Conservation (phyloP, 495 filamentous ascomycete species). For the Sordaria brevicollis region DNA sequence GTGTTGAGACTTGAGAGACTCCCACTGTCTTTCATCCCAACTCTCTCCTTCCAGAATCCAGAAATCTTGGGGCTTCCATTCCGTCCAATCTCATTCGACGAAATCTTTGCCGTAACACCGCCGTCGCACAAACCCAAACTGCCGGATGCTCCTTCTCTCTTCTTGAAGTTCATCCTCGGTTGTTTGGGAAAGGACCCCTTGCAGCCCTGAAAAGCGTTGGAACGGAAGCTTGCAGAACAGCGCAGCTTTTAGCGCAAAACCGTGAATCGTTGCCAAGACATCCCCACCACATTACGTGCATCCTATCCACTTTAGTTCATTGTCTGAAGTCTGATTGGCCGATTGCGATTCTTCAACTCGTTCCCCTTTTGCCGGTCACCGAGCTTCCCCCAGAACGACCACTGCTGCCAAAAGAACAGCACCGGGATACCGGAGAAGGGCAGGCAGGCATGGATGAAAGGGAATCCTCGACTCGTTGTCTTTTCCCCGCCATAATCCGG, state of each 20-base stretch:
- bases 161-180: neutral
- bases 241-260: neutral
- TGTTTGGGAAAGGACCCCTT: neutral
- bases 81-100: neutral
- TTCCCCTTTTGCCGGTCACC: neutral
- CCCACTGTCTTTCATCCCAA: neutral
- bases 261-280: neutral
- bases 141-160: neutral
- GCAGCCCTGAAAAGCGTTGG: neutral
- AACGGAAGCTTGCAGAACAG: neutral
- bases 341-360: neutral
- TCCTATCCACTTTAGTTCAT: neutral
- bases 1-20: neutral
- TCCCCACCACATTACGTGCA: neutral
- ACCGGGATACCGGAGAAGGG: neutral
- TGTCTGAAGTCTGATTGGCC: neutral
- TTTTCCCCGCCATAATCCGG: neutral
- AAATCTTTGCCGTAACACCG: neutral
- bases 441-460: neutral
- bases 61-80: neutral
- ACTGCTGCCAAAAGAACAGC: too few species aligned
- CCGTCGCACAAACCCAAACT: neutral
- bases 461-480: too few species aligned
- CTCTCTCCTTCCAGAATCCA: neutral
- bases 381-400: neutral